Base-by-base conservation (phyloP, 2,329 filamentous ascomycete genomes). In the Aspergillus sp. region DNA sequence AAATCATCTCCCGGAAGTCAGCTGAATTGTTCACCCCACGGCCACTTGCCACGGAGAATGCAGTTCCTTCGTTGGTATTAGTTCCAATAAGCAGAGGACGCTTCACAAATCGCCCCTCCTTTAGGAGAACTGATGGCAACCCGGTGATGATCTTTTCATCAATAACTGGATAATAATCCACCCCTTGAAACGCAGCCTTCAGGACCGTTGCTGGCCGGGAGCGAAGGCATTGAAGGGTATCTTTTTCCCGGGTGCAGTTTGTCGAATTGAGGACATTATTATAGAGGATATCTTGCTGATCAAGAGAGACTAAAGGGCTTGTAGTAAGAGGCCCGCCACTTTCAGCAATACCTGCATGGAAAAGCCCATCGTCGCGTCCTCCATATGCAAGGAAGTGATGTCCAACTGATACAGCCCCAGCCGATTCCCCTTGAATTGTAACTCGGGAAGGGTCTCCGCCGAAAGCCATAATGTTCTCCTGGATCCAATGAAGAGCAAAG, bases 321-420 rank as follows among this genome's bases (percentile, higher is more conserved):
- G 21, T n/a, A 12, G 21, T 41, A 31, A 19, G 17, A 19, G 57
- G 58, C 6, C 21, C 48, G 0, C 66, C 63, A 41, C 63, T 64
- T 19, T 64, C 57, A 15, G 35, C 23, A 51, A 69, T 69, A 2
- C 62, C 67, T 3, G 56, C 60, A 12, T 61, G 63, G 45, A 69
- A 69, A 1, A 69, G 57, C n/a, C 53, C 49, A 40, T 65, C 65
- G 44, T 66, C 59, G 1, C 61, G 63, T n/a, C 67, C 67, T 3
- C 56, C 61, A 40, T 66, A 69, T 2, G 67, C 67, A 6, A 64
- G 31, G 3, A 66, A 51, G 9, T 66, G 62, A 9, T 57, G 45
- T 11, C 64, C 62, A 17, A 69, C 62, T 17, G 53, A 58, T 2
- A 52, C 24, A 15, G 56, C 65, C 2, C 65, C 64, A 7, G 62